phyloP scores from a whole-genome alignment of 768 basidiomycete species.

The Leucogyrophana mollusca region DNA sequence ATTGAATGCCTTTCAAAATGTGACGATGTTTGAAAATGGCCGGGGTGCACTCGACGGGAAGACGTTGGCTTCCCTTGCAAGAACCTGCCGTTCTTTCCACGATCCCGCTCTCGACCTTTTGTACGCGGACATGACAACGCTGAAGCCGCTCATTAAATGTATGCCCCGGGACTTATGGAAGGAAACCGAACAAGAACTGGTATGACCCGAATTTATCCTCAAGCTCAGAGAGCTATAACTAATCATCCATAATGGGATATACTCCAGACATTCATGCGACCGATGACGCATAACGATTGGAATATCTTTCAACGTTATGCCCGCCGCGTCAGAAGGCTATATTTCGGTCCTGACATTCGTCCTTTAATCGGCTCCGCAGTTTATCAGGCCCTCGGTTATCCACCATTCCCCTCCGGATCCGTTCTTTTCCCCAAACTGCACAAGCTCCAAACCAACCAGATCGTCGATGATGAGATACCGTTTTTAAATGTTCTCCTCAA shows the following conservation, averaged over 20 bases:
- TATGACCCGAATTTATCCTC: constrained; percentile 13
- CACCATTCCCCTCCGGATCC: neutral
- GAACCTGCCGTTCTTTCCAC: constrained; percentile 28
- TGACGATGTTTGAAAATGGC: constrained; percentile 17
- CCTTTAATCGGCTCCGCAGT: no score
- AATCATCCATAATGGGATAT: no score
- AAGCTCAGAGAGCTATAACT: no score
- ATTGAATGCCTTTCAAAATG: constrained; percentile 29
- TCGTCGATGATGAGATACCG: constrained; percentile 18
- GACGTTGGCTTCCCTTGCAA: constrained; percentile 32
- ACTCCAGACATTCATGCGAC: constrained; percentile 18
- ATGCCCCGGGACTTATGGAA: constrained; percentile 31
- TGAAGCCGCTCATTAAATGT: constrained; percentile 30
- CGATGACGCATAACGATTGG: constrained; percentile 28
- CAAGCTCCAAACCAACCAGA: constrained; percentile 25
- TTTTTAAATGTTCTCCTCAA: constrained; percentile 25
- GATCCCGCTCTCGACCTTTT: constrained; percentile 32
- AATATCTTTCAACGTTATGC: constrained; percentile 27
- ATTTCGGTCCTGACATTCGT: no score
- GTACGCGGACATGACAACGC: constrained; percentile 28
- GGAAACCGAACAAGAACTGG: constrained; percentile 29
- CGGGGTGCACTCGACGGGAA: constrained; percentile 20
- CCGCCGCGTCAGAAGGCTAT: constrained; percentile 19
- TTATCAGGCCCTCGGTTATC: no score
- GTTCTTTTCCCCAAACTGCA: constrained; percentile 22